Evolutionary conservation across 352 stramenopile species (phyloP).

Genomic region (Globisporangium solare): DNA sequence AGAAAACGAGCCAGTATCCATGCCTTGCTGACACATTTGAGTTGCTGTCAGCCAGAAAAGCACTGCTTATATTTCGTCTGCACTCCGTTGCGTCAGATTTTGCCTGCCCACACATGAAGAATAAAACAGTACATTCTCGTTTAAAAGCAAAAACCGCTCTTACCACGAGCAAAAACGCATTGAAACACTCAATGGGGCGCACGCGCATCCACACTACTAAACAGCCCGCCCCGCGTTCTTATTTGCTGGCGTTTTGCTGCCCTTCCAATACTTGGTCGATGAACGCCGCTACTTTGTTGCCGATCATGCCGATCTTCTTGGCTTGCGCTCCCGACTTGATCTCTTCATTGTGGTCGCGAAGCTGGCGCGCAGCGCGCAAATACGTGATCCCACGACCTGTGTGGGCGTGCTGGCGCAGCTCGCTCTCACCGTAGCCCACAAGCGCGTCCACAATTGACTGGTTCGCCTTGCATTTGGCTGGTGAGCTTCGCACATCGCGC

Average conservation of each 20-base stretch:
- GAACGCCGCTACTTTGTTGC: conserved; percentile 55
- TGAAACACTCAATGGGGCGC: too few species aligned
- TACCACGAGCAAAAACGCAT: too few species aligned
- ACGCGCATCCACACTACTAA: too few species aligned
- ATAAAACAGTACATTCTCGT: too few species aligned
- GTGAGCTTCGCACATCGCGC: conserved; percentile 35
- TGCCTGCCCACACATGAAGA: too few species aligned
- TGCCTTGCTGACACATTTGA: too few species aligned
- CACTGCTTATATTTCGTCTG: too few species aligned
- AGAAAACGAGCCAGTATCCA: too few species aligned
- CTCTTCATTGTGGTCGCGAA: conserved; percentile 37
- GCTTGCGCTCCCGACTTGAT: conserved; percentile 48
- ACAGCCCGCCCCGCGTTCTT: too few species aligned
- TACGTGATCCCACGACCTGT: conserved; percentile 62
- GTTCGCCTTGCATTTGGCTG: conserved; percentile 40
- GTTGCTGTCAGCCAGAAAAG: too few species aligned
- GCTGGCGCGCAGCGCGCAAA: conserved; percentile 49
- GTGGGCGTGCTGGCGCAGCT: conserved; percentile 39
- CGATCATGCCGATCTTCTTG: conserved; percentile 50
- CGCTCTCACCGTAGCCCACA: conserved; percentile 47
- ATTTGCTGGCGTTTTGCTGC: not conserved
- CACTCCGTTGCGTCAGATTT: too few species aligned
- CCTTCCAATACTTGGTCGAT: conserved; percentile 39
- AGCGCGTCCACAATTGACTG: conserved; percentile 62
- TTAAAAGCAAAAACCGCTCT: too few species aligned